Conservation (phyloP, 2,329 filamentous ascomycete species). For the Ascochyta rabiei region DNA sequence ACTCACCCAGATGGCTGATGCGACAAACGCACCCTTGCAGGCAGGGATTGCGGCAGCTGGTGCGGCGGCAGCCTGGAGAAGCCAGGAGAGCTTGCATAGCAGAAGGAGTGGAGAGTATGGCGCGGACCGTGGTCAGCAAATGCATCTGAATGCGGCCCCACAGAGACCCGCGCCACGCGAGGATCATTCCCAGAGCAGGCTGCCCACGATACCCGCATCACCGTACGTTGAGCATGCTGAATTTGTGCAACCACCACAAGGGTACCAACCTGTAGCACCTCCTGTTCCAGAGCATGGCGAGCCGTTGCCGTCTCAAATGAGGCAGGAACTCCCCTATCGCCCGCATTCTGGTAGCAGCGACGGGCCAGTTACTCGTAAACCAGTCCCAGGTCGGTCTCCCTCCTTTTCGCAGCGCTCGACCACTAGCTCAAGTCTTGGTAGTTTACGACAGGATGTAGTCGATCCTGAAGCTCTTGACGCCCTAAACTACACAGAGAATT, state of each 20-base stretch:
- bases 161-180: slow-evolving; percentile 64
- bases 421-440: slow-evolving; percentile 51
- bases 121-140: slow-evolving; percentile 25
- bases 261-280: slow-evolving; percentile 42
- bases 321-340: slow-evolving; percentile 33
- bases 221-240: slow-evolving; percentile 51
- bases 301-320: slow-evolving; percentile 30
- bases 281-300: slow-evolving; percentile 46
- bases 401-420: slow-evolving; percentile 45
- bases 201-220: slow-evolving; percentile 56
- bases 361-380: slow-evolving; percentile 44
- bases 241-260: slow-evolving; percentile 38
- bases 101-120: slow-evolving; percentile 43
- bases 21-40: slow-evolving; percentile 59
- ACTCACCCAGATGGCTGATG: slow-evolving; percentile 77
- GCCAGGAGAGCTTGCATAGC: slow-evolving; percentile 38
- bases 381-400: slow-evolving; percentile 51
- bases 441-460: slow-evolving; percentile 52
- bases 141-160: slow-evolving; percentile 51
- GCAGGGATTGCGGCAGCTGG: slow-evolving; percentile 47
- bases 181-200: slow-evolving; percentile 44
- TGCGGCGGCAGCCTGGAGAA: slow-evolving; percentile 50
- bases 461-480: slow-evolving; percentile 54
- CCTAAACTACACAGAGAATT: slow-evolving; percentile 39
- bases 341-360: slow-evolving; percentile 34